Conservation (phyloP, 2,329 filamentous ascomycete species). For the Ophiostoma sp. region DNA sequence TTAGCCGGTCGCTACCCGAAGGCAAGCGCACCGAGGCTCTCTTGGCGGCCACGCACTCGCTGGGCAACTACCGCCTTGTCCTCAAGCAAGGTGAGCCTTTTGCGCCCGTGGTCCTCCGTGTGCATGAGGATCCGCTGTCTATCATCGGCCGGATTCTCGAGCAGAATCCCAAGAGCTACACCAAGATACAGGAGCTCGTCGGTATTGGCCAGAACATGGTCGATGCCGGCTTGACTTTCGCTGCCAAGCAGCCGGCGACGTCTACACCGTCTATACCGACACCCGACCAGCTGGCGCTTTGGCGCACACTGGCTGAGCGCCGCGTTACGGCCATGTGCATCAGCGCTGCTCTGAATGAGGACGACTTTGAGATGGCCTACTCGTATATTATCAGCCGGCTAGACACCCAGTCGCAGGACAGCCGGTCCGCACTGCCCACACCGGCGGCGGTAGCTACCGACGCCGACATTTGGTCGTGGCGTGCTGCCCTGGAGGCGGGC, state of each 20-base stretch:
- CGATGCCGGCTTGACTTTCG: constrained; percentile 52
- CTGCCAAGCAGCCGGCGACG: constrained; percentile 31
- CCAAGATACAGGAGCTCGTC: constrained; percentile 66
- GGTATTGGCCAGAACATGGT: constrained; percentile 64
- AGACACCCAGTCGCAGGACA: constrained; percentile 34
- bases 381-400: constrained; percentile 73
- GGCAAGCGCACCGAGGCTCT: constrained; percentile 56
- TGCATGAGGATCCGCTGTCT: constrained; percentile 67
- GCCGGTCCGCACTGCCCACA: background rate
- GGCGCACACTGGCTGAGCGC: constrained; percentile 47
- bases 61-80: constrained; percentile 71
- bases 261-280: constrained; percentile 27
- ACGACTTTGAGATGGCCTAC: constrained; percentile 82
- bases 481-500: constrained; percentile 71
- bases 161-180: constrained; percentile 70
- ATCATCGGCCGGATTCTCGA: constrained; percentile 69
- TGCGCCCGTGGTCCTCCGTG: constrained; percentile 70
- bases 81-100: constrained; percentile 77
- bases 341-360: constrained; percentile 67
- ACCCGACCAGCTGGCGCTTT: constrained; percentile 31
- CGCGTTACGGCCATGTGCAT: constrained; percentile 76
- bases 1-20: constrained; percentile 48
- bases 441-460: background rate
- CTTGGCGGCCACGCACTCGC: constrained; percentile 64
- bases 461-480: constrained; percentile 67